Evolutionary conservation across 495 filamentous ascomycete genomes (phyloP), one percentile per base, ranked within the genome.

Genomic region (Pseudoneurospora amorphoporcata): DNA sequence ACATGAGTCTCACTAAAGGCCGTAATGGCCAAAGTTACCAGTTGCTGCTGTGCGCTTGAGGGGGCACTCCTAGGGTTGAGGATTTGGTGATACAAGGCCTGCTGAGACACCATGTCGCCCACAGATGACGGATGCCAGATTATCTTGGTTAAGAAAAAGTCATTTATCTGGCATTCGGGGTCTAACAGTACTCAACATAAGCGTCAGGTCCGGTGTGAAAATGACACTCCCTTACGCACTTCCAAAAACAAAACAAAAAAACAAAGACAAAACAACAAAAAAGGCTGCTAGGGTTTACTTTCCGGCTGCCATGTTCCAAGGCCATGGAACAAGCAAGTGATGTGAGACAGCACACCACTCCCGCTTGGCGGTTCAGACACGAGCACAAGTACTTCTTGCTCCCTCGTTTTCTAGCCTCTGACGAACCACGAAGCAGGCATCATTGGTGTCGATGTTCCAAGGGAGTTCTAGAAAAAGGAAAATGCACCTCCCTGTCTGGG

Each of bases 101-200:
- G 17, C 69, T 74, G 72, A 78, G 72, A 78, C 75, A 75, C 47
- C 19, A 77, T 78, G 75, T 77, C 75, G 73, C 72, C 72, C 69
- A 73, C 70, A 73, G 71, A 32, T 72, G 72, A 58, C 37, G 69
- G 19, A 68, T 53, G 69, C 39, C 16, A 43, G 45, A 69, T 58
- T 68, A 73, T 69, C 71, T 77, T 70, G 69, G 69, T 58, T 68
- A 39, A 45, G 17, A 8, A 61, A 61, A 61, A 17, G 29, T 71
- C 73, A 41, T 75, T 68, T 61, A 73, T 73, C 71, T 72, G 47
- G 58, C 71, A 68, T 74, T 70, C 29, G 29, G 16, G 12, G 29
- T 37, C 53, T 14, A 65, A 35, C 14, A 65, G 14, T 65, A 65
- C 53, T 61, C 53, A 32, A 72, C 47, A 32, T 68, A 39, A 23